Evolutionary conservation across 306 rosid species (phyloP).

Genomic region (Cucurbita maxima): DNA sequence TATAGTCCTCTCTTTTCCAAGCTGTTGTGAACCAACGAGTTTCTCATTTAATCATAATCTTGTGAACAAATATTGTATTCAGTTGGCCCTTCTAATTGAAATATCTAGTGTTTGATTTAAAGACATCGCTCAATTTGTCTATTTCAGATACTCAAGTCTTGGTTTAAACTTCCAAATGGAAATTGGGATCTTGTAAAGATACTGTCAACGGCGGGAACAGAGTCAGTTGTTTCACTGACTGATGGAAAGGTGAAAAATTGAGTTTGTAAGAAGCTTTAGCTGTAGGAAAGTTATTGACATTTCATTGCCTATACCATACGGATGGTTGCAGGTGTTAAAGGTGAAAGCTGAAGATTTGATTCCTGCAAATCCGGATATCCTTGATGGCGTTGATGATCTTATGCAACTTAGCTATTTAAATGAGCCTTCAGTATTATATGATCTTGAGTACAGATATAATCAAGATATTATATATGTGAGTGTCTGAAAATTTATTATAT

Average conservation of each 20-base stretch:
- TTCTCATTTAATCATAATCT: background rate
- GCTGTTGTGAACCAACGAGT: background rate
- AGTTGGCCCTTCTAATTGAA: background rate
- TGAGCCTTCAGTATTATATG: conserved; percentile 84
- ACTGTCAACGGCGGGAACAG: conserved; percentile 47
- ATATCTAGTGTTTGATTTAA: background rate
- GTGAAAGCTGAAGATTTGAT: conserved; percentile 62
- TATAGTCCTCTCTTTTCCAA: background rate
- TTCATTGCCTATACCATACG: background rate
- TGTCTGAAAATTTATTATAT: conserved; percentile 5
- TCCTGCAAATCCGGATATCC: conserved; percentile 93
- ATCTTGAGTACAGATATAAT: conserved; percentile 78
- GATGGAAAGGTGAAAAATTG: conserved; percentile 57
- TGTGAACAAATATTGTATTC: background rate
- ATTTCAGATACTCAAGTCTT: conserved; percentile 69
- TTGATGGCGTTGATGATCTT: conserved; percentile 95
- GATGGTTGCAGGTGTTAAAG: conserved; percentile 44
- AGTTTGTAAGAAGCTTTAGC: background rate
- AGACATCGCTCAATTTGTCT: background rate
- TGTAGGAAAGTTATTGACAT: background rate
- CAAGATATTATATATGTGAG: conserved; percentile 86
- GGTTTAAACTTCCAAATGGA: conserved; percentile 86
- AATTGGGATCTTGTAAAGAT: conserved; percentile 73
- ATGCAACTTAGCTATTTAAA: conserved; percentile 98
- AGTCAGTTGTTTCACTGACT: conserved; percentile 56